phyloP scores from a whole-genome alignment of 1,284 basidiomycete genomes.

The Melampsora larici-populina region DNA sequence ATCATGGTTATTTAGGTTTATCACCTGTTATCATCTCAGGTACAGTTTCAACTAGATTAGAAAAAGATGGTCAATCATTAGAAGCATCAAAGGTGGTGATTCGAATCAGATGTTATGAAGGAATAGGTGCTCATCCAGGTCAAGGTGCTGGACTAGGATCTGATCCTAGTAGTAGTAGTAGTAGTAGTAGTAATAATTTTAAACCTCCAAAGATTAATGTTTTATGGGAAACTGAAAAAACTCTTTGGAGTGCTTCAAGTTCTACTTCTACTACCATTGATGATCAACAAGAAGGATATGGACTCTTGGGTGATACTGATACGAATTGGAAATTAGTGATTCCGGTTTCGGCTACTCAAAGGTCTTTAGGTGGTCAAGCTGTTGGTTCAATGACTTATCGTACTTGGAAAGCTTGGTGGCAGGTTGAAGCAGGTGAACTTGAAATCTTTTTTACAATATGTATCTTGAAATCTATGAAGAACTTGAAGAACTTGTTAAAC shows the following conservation, averaged over 20 bases:
- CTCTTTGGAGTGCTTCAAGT: conserved; percentile 9
- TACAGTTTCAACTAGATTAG: conserved; percentile 67
- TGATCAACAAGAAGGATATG: background rate
- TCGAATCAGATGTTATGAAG: conserved; percentile 73
- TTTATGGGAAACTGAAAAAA: conserved; percentile 29
- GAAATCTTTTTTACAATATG: too few relatives aligned
- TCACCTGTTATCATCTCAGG: conserved; percentile 73
- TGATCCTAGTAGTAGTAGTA: background rate
- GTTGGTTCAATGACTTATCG: conserved; percentile 23
- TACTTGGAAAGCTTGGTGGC: conserved; percentile 34
- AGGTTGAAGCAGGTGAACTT: conserved; percentile 30
- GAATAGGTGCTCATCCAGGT: conserved; percentile 63
- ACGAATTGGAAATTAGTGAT: conserved; percentile 15
- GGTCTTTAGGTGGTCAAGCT: background rate
- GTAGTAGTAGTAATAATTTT: background rate
- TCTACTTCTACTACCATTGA: background rate
- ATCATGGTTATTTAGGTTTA: conserved; percentile 71
- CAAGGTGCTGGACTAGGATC: conserved; percentile 1
- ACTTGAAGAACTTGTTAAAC: too few relatives aligned
- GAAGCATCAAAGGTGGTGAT: conserved; percentile 64
- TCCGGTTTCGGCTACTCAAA: conserved; percentile 6
- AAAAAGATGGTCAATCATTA: conserved; percentile 66
- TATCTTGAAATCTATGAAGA: too few relatives aligned
- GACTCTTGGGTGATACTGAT: background rate
- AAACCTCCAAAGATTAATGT: conserved; percentile 26